Evolutionary conservation across 192 early-diverging fungal genomes (phyloP).

Genomic region (Funneliformis mosseae): DNA sequence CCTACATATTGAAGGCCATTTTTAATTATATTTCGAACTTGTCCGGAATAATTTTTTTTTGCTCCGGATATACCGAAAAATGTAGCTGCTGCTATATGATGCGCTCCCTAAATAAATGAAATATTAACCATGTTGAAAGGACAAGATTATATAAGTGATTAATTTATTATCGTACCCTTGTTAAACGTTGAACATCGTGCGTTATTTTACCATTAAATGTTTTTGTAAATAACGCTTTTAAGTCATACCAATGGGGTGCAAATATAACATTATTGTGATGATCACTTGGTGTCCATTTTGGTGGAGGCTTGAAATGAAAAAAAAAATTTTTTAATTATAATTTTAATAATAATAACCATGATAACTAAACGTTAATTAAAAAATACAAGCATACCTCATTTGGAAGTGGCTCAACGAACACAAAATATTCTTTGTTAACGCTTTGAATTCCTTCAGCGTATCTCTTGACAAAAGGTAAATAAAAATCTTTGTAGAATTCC

Average conservation of each 20-base stretch:
- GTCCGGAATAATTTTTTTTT: slow-evolving; percentile 72
- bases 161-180: slow-evolving; percentile 52
- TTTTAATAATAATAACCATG: background rate
- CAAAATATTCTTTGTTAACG: slow-evolving; percentile 50
- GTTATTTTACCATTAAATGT: slow-evolving; percentile 73
- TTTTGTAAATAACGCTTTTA: slow-evolving; percentile 74
- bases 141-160: background rate
- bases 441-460: slow-evolving; percentile 66
- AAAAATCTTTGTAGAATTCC: slow-evolving; percentile 72
- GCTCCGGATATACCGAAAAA: slow-evolving; percentile 81
- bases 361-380: background rate
- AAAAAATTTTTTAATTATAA: background rate
- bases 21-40: slow-evolving; percentile 67
- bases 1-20: slow-evolving; percentile 64
- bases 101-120: slow-evolving; percentile 54
- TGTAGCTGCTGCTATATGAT: slow-evolving; percentile 71
- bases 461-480: slow-evolving; percentile 69
- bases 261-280: slow-evolving; percentile 66
- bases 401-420: slow-evolving; percentile 84
- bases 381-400: slow-evolving; percentile 58
- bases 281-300: slow-evolving; percentile 47
- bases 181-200: slow-evolving; percentile 78
- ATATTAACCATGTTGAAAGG: background rate
- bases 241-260: slow-evolving; percentile 89
- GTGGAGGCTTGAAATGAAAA: slow-evolving; percentile 41